Conservation (phyloP, 257 asterid species). For the Rehmannia glutinosa region DNA sequence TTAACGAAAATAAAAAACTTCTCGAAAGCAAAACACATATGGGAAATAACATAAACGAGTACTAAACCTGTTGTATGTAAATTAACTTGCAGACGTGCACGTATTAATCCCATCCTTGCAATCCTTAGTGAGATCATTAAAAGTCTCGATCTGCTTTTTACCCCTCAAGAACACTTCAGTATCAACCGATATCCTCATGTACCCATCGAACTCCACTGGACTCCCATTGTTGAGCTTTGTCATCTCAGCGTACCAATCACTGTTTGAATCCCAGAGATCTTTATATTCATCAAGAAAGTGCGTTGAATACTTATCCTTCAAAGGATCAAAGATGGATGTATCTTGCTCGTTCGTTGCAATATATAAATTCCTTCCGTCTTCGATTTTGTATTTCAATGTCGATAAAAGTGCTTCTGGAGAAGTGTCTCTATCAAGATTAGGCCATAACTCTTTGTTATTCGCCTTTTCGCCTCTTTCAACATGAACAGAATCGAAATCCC, state of each 20-base stretch:
- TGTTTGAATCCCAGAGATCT: conserved; percentile 53
- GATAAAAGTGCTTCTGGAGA: conserved; percentile 54
- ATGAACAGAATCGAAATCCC: conserved; percentile 65
- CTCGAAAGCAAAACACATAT: conserved; percentile 11
- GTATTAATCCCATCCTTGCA: conserved; percentile 70
- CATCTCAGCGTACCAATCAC: conserved; percentile 60
- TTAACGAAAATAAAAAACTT: conserved; percentile 10
- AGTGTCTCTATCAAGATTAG: conserved; percentile 62
- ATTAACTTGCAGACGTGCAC: conserved; percentile 40
- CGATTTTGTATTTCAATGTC: conserved; percentile 38
- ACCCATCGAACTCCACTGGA: conserved; percentile 64
- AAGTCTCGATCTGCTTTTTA: conserved; percentile 56
- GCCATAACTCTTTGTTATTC: conserved; percentile 53
- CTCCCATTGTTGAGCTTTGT: conserved; percentile 50
- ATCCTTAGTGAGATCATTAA: conserved; percentile 55
- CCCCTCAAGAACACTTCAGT: conserved; percentile 66
- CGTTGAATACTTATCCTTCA: conserved; percentile 57
- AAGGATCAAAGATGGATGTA: conserved; percentile 45
- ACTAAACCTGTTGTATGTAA: not conserved
- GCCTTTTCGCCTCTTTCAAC: conserved; percentile 69
- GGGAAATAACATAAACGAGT: not conserved
- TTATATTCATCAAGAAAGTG: conserved; percentile 58
- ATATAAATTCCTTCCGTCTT: conserved; percentile 58
- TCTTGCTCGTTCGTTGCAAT: conserved; percentile 52
- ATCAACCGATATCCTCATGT: conserved; percentile 64